Percentiles rank a stretch among this genome's conserved stretches.
These are phyloP conservation scores for Lupinus albus DNA, from an alignment of 306 rosid species.

Conservation along the genomic window DNA sequence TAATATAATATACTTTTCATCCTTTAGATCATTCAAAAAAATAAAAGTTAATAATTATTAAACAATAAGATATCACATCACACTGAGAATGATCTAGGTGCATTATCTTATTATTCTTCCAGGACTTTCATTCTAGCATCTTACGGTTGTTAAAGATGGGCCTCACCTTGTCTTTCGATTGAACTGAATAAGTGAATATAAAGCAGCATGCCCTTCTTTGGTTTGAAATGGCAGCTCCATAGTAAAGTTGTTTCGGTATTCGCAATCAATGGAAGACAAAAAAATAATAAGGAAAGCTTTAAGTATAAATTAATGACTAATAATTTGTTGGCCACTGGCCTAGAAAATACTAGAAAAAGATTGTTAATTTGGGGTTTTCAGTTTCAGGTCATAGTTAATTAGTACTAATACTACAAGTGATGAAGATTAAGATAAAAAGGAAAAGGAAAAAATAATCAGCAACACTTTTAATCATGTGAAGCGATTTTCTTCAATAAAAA, in stretches of 20 bases:
- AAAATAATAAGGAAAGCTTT: neutral
- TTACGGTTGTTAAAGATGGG: neutral
- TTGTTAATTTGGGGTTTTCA: neutral
- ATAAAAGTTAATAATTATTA: neutral
- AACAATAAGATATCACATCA: neutral
- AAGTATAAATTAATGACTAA: neutral
- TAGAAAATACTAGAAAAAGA: neutral
- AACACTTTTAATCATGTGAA: slow-evolving; percentile 8
- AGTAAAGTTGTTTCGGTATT: neutral
- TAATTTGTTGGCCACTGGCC: neutral
- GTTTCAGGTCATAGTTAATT: neutral
- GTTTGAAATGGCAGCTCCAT: slow-evolving; percentile 8
- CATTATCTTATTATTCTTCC: neutral
- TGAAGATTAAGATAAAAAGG: neutral
- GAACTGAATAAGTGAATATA: neutral
- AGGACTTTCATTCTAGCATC: neutral
- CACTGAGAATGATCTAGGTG: neutral
- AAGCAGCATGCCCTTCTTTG: slow-evolving; percentile 4
- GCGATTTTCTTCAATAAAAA: slow-evolving; percentile 4
- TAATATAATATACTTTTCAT: too few relatives aligned
- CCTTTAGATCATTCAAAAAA: too few relatives aligned
- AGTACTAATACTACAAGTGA: neutral
- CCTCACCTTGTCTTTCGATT: slow-evolving; percentile 7
- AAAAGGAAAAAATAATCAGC: neutral
- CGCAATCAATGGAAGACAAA: neutral